Conservation (phyloP, 441 rosid genomes). For the Jatropha podagrica region DNA sequence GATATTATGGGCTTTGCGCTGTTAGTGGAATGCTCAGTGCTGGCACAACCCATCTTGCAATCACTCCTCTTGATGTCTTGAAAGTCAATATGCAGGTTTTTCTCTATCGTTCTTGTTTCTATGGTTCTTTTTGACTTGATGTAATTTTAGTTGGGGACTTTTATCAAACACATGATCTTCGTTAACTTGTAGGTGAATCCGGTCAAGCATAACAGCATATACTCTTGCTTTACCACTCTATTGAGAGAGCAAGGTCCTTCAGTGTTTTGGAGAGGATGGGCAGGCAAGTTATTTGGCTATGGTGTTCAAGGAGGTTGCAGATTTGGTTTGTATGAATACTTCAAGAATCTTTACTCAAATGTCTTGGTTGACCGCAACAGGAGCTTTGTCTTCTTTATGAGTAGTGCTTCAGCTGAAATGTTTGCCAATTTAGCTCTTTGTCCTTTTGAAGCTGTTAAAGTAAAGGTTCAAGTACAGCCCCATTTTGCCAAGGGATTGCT, state of each 20-base stretch:
- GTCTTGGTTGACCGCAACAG: constrained; percentile 45
- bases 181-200: constrained; percentile 52
- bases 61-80: constrained; percentile 79
- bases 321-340: constrained; percentile 69
- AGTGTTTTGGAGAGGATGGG: constrained; percentile 82
- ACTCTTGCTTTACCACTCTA: constrained; percentile 49
- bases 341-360: constrained; percentile 66
- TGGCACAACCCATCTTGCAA: constrained; percentile 61
- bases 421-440: constrained; percentile 68
- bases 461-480: constrained; percentile 69
- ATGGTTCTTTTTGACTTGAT: not conserved
- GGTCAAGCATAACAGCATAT: constrained; percentile 54
- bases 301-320: constrained; percentile 83
- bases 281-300: constrained; percentile 67
- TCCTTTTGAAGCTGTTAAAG: constrained; percentile 82
- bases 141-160: not conserved
- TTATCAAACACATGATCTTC: not conserved
- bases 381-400: constrained; percentile 60
- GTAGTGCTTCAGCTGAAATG: constrained; percentile 83
- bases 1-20: constrained; percentile 54
- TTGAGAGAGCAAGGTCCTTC: constrained; percentile 70
- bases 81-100: constrained; percentile 82
- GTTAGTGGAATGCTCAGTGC: constrained; percentile 80
- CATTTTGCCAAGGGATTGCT: constrained; percentile 64
- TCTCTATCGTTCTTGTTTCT: not conserved